phyloP scores from a whole-genome alignment of 2,329 filamentous ascomycete genomes.

The Scolecobasidium constrictum region DNA sequence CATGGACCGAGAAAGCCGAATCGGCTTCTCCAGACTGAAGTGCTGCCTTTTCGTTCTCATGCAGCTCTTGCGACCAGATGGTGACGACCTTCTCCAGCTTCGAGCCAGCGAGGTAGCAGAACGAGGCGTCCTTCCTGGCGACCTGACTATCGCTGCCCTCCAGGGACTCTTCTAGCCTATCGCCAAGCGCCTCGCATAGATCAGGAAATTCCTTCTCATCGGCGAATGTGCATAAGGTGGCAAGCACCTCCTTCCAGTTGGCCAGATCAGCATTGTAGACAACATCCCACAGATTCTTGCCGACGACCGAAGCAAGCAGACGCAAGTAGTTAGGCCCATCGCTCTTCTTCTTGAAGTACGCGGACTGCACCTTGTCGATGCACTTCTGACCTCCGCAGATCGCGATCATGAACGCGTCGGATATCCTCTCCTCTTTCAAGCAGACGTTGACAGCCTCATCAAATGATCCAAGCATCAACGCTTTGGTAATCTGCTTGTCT shows the following conservation, averaged over 20 bases:
- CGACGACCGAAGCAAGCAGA: constrained; percentile 79
- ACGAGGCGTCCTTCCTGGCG: constrained; percentile 75
- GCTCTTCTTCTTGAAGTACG: constrained; percentile 76
- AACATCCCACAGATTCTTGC: constrained; percentile 96
- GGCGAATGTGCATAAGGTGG: constrained; percentile 88
- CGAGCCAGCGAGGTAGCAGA: constrained; percentile 91
- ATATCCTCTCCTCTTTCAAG: constrained; percentile 77
- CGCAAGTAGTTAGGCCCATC: constrained; percentile 85
- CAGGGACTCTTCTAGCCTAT: constrained; percentile 67
- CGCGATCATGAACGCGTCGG: constrained; percentile 95
- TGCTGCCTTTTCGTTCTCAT: constrained; percentile 68
- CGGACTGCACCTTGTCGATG: constrained; percentile 84
- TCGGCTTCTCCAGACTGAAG: constrained; percentile 42
- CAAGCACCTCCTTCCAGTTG: constrained; percentile 97
- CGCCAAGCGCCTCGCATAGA: constrained; percentile 87
- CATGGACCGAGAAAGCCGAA: constrained; percentile 69
- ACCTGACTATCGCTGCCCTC: constrained; percentile 39
- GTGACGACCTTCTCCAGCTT: constrained; percentile 94
- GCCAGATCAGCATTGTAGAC: constrained; percentile 89
- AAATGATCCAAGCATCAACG: constrained; percentile 84
- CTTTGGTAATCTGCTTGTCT: constrained; percentile 77
- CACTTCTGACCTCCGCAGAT: constrained; percentile 92
- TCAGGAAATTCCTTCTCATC: constrained; percentile 85
- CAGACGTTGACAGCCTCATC: constrained; percentile 82
- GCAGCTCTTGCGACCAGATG: constrained; percentile 86